phyloP scores from a whole-genome alignment of 2,329 filamentous ascomycete genomes.

The Immersiporthe knoxdaviesiana region DNA sequence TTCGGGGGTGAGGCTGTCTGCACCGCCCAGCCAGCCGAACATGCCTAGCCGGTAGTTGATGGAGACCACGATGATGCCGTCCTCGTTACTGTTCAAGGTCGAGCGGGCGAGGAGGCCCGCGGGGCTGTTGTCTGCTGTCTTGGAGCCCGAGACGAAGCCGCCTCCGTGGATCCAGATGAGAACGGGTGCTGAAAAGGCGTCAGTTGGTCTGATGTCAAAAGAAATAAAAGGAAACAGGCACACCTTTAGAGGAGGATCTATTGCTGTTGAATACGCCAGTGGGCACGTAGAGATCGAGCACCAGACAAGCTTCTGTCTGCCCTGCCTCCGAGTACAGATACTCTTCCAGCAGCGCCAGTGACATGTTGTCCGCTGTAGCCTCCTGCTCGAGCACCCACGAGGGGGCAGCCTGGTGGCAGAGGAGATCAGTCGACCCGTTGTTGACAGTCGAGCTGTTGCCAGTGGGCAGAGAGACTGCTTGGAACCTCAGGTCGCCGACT shows the following conservation, averaged over 20 bases:
- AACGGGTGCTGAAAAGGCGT: slow-evolving; percentile 45
- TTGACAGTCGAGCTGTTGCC: slow-evolving; percentile 35
- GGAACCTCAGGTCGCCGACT: slow-evolving; percentile 41
- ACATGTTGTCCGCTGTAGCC: slow-evolving; percentile 24
- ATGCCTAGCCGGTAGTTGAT: slow-evolving; percentile 55
- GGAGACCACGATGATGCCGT: slow-evolving; percentile 49
- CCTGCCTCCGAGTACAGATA: slow-evolving; percentile 30
- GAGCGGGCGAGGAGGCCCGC: slow-evolving; percentile 26
- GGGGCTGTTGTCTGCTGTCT: slow-evolving; percentile 36
- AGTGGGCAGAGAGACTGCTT: slow-evolving; percentile 36
- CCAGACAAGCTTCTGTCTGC: slow-evolving; percentile 51
- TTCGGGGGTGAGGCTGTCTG: slow-evolving; percentile 44
- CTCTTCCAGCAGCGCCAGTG: slow-evolving; percentile 25
- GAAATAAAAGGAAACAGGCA: background rate
- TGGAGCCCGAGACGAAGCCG: slow-evolving; percentile 48
- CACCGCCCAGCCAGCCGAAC: slow-evolving; percentile 51
- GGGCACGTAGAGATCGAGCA: slow-evolving; percentile 54
- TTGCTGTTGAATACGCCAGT: slow-evolving; percentile 36
- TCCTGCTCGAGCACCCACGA: slow-evolving; percentile 34
- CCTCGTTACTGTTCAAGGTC: slow-evolving; percentile 34
- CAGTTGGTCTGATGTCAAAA: slow-evolving; percentile 29
- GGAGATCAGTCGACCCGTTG: slow-evolving; percentile 18
- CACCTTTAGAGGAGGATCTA: slow-evolving; percentile 4
- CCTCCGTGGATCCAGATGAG: slow-evolving; percentile 52
- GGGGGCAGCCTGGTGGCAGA: slow-evolving; percentile 40